Evolutionary conservation across 2,329 filamentous ascomycete species (phyloP).

Genomic region (Xylaria digitata): DNA sequence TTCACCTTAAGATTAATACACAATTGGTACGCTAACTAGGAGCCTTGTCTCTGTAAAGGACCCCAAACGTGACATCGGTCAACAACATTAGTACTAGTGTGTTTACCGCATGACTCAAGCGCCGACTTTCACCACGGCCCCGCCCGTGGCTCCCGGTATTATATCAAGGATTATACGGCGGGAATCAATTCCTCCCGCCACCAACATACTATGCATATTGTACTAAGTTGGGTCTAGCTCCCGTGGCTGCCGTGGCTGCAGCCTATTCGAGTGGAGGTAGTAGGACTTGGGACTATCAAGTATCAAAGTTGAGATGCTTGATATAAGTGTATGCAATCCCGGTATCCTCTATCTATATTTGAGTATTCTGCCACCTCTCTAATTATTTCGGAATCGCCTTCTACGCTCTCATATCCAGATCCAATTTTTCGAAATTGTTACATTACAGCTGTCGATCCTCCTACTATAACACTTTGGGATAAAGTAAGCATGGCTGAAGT

Average conservation of each 20-base stretch:
- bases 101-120: constrained; percentile 7
- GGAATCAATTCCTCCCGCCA: too few species aligned
- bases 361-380: not conserved
- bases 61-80: too few species aligned
- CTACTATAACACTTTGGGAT: not conserved
- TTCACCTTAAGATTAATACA: too few species aligned
- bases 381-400: not conserved
- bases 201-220: not conserved
- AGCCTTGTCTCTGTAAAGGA: too few species aligned
- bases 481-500: constrained; percentile 37
- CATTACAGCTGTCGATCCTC: too few species aligned
- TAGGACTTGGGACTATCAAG: not conserved
- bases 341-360: constrained; percentile 2
- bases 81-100: too few species aligned
- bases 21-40: too few species aligned
- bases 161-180: too few species aligned
- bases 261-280: not conserved
- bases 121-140: constrained; percentile 6
- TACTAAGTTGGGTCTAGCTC: not conserved
- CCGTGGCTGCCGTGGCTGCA: not conserved
- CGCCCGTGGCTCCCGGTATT: not conserved
- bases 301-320: not conserved
- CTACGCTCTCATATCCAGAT: too few species aligned
- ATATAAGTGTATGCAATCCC: not conserved
- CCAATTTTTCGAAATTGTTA: too few species aligned